Evolutionary conservation across 2,329 filamentous ascomycete species (phyloP).

Genomic region (Fusarium sulawesiense): DNA sequence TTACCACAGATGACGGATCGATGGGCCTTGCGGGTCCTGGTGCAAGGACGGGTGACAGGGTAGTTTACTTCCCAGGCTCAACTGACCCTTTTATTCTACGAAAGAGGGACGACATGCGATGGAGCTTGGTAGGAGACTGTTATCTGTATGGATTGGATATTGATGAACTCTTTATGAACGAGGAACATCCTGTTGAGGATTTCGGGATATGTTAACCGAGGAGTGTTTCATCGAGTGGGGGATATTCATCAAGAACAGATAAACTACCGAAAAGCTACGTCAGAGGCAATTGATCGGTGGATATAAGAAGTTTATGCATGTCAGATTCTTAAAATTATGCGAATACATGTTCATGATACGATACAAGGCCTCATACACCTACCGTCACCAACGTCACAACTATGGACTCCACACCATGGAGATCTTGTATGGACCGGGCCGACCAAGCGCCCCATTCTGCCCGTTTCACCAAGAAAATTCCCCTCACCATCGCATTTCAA

Average conservation of each 20-base stretch:
- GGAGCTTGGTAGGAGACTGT: constrained; percentile 15
- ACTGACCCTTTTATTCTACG: constrained; percentile 3
- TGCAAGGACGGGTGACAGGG: background rate
- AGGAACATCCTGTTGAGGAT: constrained; percentile 4
- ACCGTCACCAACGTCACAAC: too few species aligned
- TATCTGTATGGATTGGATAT: constrained; percentile 18
- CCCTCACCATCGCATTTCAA: background rate
- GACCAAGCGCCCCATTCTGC: background rate
- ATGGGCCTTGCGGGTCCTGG: constrained; percentile 9
- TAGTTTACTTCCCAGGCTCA: constrained; percentile 15
- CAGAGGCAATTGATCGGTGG: too few species aligned
- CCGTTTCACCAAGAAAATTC: background rate
- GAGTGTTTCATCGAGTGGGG: background rate
- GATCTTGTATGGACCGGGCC: background rate
- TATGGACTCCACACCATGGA: background rate
- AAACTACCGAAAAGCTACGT: background rate
- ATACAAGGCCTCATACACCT: too few species aligned
- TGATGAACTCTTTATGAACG: constrained; percentile 2
- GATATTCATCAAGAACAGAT: background rate
- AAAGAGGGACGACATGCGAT: background rate
- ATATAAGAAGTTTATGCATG: background rate
- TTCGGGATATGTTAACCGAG: constrained; percentile 3
- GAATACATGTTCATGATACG: background rate
- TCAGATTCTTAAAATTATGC: background rate
- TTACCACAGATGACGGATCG: constrained; percentile 10